Conservation (phyloP, 1,284 basidiomycete genomes). For the Marasmius fiardii region DNA sequence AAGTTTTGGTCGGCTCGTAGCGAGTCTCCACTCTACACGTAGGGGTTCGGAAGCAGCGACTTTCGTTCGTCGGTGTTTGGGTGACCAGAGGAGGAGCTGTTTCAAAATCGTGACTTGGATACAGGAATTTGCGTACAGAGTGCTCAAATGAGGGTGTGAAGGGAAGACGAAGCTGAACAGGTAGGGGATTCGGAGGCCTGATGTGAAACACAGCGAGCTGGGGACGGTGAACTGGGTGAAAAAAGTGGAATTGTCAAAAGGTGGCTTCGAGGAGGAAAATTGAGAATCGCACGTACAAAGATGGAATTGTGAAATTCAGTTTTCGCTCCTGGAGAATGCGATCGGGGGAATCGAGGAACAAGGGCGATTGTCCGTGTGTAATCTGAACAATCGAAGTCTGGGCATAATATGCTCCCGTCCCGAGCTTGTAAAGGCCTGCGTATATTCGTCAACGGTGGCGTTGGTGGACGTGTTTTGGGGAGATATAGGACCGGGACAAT, state of each 20-base stretch:
- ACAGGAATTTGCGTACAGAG: neutral
- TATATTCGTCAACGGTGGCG: neutral
- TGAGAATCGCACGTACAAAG: neutral
- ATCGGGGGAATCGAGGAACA: neutral
- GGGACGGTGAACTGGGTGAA: neutral
- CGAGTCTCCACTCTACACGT: constrained; percentile 2
- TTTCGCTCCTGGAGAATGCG: neutral
- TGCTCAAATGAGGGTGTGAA: neutral
- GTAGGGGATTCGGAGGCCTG: neutral
- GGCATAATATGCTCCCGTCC: neutral
- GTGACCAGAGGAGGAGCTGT: neutral
- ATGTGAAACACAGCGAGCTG: neutral
- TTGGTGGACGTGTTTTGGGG: neutral
- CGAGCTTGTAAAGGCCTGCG: neutral
- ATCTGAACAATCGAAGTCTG: neutral
- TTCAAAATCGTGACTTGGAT: neutral
- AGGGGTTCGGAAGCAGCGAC: neutral
- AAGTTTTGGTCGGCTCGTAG: constrained; percentile 7
- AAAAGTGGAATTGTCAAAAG: neutral
- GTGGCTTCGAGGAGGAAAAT: neutral
- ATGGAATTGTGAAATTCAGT: neutral
- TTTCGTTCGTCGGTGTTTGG: neutral
- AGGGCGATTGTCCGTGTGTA: neutral
- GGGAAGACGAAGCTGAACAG: constrained; percentile 1
- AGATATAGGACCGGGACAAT: neutral